Evolutionary conservation across 2,329 filamentous ascomycete species (phyloP).

Genomic region (Apiospora koreana): DNA sequence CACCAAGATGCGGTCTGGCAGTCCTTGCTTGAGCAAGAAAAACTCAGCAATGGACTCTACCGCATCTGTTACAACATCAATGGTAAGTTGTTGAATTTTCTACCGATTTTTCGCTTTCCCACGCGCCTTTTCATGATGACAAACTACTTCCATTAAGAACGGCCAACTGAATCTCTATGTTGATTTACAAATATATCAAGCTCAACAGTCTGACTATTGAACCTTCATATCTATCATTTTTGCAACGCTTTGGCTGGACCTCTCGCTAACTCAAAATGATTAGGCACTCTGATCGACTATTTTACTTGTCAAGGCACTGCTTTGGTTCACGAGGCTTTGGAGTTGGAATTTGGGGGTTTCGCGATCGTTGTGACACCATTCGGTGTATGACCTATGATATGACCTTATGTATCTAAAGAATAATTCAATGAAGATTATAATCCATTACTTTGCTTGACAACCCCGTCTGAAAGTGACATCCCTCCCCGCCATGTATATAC

Average conservation of each 20-base stretch:
- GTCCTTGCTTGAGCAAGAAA: neutral
- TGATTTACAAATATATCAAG: slow-evolving; percentile 60
- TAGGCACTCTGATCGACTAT: neutral
- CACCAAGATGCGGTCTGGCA: neutral
- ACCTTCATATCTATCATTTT: slow-evolving; percentile 8
- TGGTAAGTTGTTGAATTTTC: slow-evolving; percentile 7
- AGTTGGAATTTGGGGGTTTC: too few relatives aligned
- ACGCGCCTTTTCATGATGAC: slow-evolving; percentile 50
- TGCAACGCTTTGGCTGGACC: neutral
- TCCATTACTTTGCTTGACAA: neutral
- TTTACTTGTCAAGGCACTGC: neutral
- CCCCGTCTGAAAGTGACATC: neutral
- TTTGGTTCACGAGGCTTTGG: too few relatives aligned
- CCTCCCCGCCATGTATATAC: neutral
- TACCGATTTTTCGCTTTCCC: neutral
- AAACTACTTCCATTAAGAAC: slow-evolving; percentile 60
- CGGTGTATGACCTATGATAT: neutral
- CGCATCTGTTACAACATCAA: neutral
- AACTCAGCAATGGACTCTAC: neutral
- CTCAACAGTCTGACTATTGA: slow-evolving; percentile 61
- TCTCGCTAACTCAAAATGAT: neutral
- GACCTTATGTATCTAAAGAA: neutral
- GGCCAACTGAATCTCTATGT: slow-evolving; percentile 65
- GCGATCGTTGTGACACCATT: neutral
- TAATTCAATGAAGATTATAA: neutral